These are phyloP conservation scores for Leccinum griseonigrum DNA, from an alignment of 1,284 basidiomycete species.

Conservation along the genomic window DNA sequence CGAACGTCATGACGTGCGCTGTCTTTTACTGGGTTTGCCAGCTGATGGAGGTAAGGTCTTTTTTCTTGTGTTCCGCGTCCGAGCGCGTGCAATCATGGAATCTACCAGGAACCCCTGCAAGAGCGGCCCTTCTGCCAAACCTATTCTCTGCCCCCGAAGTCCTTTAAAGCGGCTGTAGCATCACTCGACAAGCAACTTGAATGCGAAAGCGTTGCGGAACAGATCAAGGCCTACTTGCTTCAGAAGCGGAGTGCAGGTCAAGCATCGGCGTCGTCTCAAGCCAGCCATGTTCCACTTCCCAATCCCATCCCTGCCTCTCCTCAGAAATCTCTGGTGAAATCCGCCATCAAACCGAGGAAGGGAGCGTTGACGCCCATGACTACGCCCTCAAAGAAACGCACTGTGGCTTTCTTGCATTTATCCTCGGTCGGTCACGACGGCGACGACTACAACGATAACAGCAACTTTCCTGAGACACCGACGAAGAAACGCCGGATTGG, in stretches of 20 bases:
- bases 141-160: conserved; percentile 16
- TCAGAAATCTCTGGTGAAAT: conserved; percentile 22
- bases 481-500: conserved; percentile 29
- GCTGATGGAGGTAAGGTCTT: conserved; percentile 26
- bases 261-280: conserved; percentile 1
- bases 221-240: conserved; percentile 18
- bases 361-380: not conserved
- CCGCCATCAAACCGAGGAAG: conserved; percentile 5
- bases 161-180: conserved; percentile 18
- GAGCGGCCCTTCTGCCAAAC: conserved; percentile 18
- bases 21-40: conserved; percentile 34
- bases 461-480: conserved; percentile 25
- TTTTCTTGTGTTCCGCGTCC: not conserved
- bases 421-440: not conserved
- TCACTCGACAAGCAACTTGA: conserved; percentile 23
- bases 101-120: conserved; percentile 22
- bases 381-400: conserved; percentile 27
- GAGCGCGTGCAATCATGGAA: not conserved
- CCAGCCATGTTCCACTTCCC: not conserved
- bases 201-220: conserved; percentile 29
- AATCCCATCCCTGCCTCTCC: conserved; percentile 7
- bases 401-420: conserved; percentile 13
- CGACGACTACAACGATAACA: not conserved
- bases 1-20: conserved; percentile 9
- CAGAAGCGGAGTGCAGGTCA: not conserved